Percentiles rank a stretch among this genome's conserved stretches.
Evolutionary conservation across 1,284 basidiomycete species (phyloP).

Genomic region (Malassezia furfur): DNA sequence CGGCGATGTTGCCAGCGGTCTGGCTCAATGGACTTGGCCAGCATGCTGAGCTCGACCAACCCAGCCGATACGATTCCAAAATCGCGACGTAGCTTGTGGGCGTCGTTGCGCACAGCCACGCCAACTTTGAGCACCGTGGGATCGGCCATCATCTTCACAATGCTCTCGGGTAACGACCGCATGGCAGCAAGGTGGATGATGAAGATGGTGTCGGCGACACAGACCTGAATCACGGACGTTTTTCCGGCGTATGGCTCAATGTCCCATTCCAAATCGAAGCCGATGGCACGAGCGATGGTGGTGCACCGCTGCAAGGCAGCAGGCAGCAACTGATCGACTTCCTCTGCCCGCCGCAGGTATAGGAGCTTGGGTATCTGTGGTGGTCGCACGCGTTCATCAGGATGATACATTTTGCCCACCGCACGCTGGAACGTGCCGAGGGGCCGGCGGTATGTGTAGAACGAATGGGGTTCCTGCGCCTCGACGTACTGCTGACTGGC

Average conservation of each 20-base stretch:
- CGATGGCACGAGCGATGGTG: constrained; percentile 19
- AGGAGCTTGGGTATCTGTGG: constrained; percentile 14
- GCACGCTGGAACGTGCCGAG: neutral
- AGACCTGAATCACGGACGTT: constrained; percentile 29
- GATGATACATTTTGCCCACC: neutral
- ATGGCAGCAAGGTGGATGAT: constrained; percentile 30
- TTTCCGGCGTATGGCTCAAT: constrained; percentile 11
- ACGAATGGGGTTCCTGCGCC: neutral
- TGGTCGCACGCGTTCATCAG: neutral
- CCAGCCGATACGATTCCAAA: constrained; percentile 23
- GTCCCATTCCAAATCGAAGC: constrained; percentile 38
- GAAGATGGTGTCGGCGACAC: constrained; percentile 20
- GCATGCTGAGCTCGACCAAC: constrained; percentile 24
- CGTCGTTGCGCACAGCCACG: constrained; percentile 31
- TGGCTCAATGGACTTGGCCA: constrained; percentile 25
- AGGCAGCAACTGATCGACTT: constrained; percentile 20
- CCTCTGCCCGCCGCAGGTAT: constrained; percentile 19
- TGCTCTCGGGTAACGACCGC: constrained; percentile 4
- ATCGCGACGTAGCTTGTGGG: constrained; percentile 30
- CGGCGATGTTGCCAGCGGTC: constrained; percentile 17
- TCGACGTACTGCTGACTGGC: neutral
- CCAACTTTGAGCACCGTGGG: constrained; percentile 27
- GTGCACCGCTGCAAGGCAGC: neutral
- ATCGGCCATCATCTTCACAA: constrained; percentile 24
- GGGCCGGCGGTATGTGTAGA: constrained; percentile 1